phyloP scores from a whole-genome alignment of 2,329 filamentous ascomycete genomes.

The Venturia asperata region DNA sequence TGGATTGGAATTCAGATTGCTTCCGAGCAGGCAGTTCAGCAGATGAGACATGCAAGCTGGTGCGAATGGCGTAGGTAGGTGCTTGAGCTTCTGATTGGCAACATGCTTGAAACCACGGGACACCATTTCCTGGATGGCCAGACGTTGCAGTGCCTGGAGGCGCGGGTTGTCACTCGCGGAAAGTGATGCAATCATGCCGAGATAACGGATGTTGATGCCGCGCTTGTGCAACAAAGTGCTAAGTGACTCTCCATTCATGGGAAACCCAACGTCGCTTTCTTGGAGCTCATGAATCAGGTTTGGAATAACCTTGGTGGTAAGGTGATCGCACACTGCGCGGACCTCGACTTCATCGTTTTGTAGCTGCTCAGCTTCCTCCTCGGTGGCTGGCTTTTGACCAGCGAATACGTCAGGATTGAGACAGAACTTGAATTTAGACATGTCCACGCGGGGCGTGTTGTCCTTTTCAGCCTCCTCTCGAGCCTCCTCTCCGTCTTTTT shows the following conservation, averaged over 20 bases:
- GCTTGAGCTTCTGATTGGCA: conserved; percentile 68
- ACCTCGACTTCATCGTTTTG: conserved; percentile 82
- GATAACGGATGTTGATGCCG: conserved; percentile 92
- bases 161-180: conserved; percentile 55
- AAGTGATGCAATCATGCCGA: conserved; percentile 73
- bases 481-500: conserved; percentile 25
- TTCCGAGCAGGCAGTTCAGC: conserved; percentile 85
- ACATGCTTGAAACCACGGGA: conserved; percentile 94
- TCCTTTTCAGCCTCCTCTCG: conserved; percentile 28
- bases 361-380: conserved; percentile 80
- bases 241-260: conserved; percentile 94
- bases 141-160: conserved; percentile 66
- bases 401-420: conserved; percentile 96
- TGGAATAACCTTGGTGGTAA: conserved; percentile 73
- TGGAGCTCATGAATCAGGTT: conserved; percentile 77
- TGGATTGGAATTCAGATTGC: conserved; percentile 68
- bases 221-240: conserved; percentile 88
- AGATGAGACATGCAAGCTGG: conserved; percentile 75
- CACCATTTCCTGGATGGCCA: conserved; percentile 87
- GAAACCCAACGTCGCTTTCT: conserved; percentile 91
- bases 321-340: conserved; percentile 70
- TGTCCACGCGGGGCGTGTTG: conserved; percentile 56
- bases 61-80: conserved; percentile 72
- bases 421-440: conserved; percentile 77
- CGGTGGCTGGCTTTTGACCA: conserved; percentile 80